phyloP scores from a whole-genome alignment of 192 early-diverging fungal genomes.

The Paraglomus occultum region DNA sequence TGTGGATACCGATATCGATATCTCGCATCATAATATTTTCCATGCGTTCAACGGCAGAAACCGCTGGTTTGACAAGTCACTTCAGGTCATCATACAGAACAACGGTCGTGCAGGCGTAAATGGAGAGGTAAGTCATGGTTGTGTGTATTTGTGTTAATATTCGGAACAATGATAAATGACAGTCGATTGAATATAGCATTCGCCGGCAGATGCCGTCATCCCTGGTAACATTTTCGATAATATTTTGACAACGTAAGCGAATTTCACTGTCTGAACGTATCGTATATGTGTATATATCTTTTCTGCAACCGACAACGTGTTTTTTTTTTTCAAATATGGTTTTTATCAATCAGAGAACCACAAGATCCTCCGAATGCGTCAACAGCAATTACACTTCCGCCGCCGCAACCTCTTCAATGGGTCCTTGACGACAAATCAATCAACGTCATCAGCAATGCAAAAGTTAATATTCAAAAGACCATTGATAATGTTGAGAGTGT shows the following conservation, averaged over 20 bases:
- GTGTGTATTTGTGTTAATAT: background rate
- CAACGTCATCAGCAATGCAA: conserved; percentile 60
- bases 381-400: conserved; percentile 33
- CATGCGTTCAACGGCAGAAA: conserved; percentile 78
- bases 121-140: conserved; percentile 64
- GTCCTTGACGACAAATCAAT: conserved; percentile 52
- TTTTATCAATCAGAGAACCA: conserved; percentile 45
- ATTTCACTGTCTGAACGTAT: background rate
- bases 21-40: conserved; percentile 69
- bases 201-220: conserved; percentile 89
- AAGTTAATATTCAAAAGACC: conserved; percentile 56
- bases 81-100: conserved; percentile 82
- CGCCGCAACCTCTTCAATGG: conserved; percentile 74
- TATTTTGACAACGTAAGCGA: conserved; percentile 57
- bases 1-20: conserved; percentile 58
- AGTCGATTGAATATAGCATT: conserved; percentile 54
- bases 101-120: conserved; percentile 90
- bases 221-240: conserved; percentile 80
- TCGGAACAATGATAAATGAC: background rate
- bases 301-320: background rate
- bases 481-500: conserved; percentile 72
- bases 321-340: conserved; percentile 13
- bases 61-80: conserved; percentile 96
- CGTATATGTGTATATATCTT: background rate
- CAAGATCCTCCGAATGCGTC: conserved; percentile 43